phyloP scores from a whole-genome alignment of 2,329 filamentous ascomycete genomes.

The Sporothrix schenckii region DNA sequence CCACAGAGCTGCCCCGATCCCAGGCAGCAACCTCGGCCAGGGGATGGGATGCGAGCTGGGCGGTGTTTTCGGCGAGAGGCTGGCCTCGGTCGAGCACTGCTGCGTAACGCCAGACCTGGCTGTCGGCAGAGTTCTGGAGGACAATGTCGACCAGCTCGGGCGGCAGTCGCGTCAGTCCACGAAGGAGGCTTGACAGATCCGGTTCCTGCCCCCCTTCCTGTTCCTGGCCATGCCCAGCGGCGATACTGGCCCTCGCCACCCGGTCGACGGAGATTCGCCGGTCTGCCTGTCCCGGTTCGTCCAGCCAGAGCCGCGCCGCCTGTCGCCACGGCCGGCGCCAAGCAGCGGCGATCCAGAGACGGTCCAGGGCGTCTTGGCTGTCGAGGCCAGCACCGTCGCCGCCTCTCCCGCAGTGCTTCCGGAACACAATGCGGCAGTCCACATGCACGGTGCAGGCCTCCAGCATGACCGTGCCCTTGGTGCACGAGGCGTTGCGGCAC shows the following conservation, averaged over 20 bases:
- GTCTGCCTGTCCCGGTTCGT: slow-evolving; percentile 2
- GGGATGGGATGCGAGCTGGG: not conserved
- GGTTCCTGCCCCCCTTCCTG: not conserved
- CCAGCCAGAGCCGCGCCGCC: slow-evolving; percentile 20
- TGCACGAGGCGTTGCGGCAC: slow-evolving; percentile 22
- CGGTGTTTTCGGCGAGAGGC: not conserved
- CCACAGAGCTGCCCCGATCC: slow-evolving; percentile 1
- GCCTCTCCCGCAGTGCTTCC: not conserved
- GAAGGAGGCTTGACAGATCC: not conserved
- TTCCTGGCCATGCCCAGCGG: not conserved
- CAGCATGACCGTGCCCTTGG: not conserved
- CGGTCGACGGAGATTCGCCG: not conserved
- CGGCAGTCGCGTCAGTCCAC: not conserved
- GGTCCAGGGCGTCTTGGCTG: not conserved
- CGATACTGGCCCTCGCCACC: not conserved
- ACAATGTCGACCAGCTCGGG: slow-evolving; percentile 21
- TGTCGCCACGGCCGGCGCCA: slow-evolving; percentile 25
- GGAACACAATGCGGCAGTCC: slow-evolving; percentile 18
- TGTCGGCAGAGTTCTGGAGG: not conserved
- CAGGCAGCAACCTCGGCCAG: slow-evolving; percentile 4
- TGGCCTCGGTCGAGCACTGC: slow-evolving; percentile 1
- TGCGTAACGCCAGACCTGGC: slow-evolving; percentile 15
- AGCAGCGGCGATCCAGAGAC: slow-evolving; percentile 3
- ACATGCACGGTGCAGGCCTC: slow-evolving; percentile 26
- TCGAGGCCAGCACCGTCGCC: not conserved